Conservation (phyloP, 2,329 filamentous ascomycete species). For the Fusarium dlaminii region DNA sequence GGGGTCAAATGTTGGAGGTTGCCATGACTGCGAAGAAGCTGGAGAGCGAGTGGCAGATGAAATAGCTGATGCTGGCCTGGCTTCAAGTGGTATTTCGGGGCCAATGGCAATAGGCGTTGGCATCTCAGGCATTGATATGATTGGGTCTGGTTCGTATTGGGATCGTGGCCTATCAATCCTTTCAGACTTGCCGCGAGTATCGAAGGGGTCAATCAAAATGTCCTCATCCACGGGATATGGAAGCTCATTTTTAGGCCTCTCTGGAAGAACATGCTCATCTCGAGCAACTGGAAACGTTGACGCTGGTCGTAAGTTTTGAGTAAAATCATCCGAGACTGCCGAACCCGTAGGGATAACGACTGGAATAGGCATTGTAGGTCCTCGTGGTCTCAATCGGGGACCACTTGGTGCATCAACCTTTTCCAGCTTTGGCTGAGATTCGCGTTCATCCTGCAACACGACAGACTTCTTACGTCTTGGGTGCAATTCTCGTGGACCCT, state of each 20-base stretch:
- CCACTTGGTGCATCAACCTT: constrained; percentile 34
- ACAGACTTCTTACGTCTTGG: constrained; percentile 49
- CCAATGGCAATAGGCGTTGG: constrained; percentile 38
- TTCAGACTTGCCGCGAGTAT: constrained; percentile 27
- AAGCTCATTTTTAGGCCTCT: constrained; percentile 40
- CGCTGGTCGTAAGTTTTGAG: constrained; percentile 38
- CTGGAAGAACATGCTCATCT: constrained; percentile 31
- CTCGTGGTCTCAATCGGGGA: constrained; percentile 49
- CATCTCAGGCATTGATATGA: constrained; percentile 40
- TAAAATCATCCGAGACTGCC: constrained; percentile 23
- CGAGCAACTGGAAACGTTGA: constrained; percentile 45
- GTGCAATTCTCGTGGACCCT: constrained; percentile 41
- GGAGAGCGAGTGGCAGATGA: constrained; percentile 31
- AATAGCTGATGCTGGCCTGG: constrained; percentile 38
- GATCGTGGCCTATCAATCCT: constrained; percentile 31
- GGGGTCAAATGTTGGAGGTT: constrained; percentile 58
- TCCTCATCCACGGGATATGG: constrained; percentile 54
- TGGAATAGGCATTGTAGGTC: constrained; percentile 47
- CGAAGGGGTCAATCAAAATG: constrained; percentile 37
- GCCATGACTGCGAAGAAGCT: constrained; percentile 52
- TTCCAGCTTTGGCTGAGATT: constrained; percentile 36
- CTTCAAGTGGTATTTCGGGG: constrained; percentile 36
- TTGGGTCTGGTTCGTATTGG: constrained; percentile 29
- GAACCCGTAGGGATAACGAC: constrained; percentile 40
- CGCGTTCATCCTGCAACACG: constrained; percentile 49